phyloP scores from a whole-genome alignment of 208 protist species.

The Trypanosomatidae sp. region DNA sequence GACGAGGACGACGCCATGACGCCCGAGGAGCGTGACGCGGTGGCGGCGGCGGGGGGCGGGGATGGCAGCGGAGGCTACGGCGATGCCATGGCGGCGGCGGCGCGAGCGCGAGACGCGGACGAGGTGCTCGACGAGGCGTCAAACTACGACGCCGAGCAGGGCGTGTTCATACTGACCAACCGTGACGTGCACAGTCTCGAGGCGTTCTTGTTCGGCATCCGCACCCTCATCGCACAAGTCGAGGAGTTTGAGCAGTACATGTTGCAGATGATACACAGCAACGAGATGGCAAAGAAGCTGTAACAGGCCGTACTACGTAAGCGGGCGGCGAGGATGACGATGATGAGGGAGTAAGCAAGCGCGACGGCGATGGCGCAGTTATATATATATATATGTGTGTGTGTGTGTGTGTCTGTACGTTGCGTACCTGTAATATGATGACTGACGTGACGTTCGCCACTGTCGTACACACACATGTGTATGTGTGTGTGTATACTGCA shows the following conservation, averaged over 20 bases:
- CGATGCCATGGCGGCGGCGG: too few species aligned
- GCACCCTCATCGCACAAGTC: slow-evolving; percentile 44
- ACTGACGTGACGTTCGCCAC: too few species aligned
- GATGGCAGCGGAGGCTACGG: not conserved
- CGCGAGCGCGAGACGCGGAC: not conserved
- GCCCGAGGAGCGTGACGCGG: not conserved
- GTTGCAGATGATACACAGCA: slow-evolving; percentile 52
- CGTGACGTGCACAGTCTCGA: slow-evolving; percentile 76
- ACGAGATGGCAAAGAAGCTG: slow-evolving; percentile 60
- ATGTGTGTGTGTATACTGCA: too few species aligned
- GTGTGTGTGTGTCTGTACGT: too few species aligned
- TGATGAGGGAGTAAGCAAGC: too few species aligned
- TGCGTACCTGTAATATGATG: too few species aligned
- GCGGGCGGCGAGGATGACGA: too few species aligned
- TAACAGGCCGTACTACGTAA: too few species aligned
- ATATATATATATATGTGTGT: too few species aligned
- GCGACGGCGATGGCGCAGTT: too few species aligned
- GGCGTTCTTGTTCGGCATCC: slow-evolving; percentile 72
- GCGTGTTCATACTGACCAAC: slow-evolving; percentile 67
- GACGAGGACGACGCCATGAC: not conserved
- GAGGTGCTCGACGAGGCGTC: slow-evolving; percentile 8
- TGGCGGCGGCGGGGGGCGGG: not conserved
- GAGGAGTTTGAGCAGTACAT: slow-evolving; percentile 56
- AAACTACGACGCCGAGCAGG: slow-evolving; percentile 14
- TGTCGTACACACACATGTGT: too few species aligned